These are phyloP conservation scores for Kurtzmaniella fragi DNA, from an alignment of 805 yeast genomes.

Conservation along the genomic window DNA sequence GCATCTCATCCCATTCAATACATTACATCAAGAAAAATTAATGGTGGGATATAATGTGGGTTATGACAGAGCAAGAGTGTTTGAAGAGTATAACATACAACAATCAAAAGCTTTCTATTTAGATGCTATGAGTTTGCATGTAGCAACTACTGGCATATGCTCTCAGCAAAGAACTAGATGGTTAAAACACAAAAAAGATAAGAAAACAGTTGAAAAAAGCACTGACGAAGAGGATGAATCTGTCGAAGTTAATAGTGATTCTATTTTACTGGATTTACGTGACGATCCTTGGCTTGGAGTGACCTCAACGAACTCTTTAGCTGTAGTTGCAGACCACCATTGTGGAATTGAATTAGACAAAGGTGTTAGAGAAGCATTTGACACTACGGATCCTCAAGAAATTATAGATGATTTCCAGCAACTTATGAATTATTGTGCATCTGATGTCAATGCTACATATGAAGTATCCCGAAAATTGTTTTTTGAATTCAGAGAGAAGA, in stretches of 20 bases:
- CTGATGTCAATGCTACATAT: constrained; percentile 75
- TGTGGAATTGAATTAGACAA: constrained; percentile 68
- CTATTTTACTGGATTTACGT: constrained; percentile 8
- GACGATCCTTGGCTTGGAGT: constrained; percentile 84
- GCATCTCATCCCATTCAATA: constrained; percentile 76
- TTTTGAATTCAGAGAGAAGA: constrained; percentile 59
- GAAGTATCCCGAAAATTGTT: constrained; percentile 61
- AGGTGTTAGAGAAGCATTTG: constrained; percentile 59
- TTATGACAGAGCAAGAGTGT: constrained; percentile 81
- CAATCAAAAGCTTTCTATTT: constrained; percentile 71
- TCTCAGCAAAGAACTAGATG: constrained; percentile 84
- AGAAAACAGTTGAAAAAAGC: constrained; percentile 10
- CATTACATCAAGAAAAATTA: constrained; percentile 43
- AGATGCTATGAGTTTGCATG: constrained; percentile 91
- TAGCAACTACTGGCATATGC: constrained; percentile 88
- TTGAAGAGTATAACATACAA: constrained; percentile 72
- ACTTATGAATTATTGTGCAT: constrained; percentile 77
- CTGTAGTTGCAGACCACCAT: constrained; percentile 74
- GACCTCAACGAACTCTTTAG: constrained; percentile 74
- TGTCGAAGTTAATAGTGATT: constrained; percentile 5
- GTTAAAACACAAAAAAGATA: constrained; percentile 50
- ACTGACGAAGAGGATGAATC: constrained; percentile 12
- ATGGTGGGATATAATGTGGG: constrained; percentile 89
- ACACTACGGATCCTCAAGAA: constrained; percentile 46
- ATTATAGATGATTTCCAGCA: constrained; percentile 53